phyloP scores from a whole-genome alignment of 2,329 filamentous ascomycete species.

The Talaromyces sp. region DNA sequence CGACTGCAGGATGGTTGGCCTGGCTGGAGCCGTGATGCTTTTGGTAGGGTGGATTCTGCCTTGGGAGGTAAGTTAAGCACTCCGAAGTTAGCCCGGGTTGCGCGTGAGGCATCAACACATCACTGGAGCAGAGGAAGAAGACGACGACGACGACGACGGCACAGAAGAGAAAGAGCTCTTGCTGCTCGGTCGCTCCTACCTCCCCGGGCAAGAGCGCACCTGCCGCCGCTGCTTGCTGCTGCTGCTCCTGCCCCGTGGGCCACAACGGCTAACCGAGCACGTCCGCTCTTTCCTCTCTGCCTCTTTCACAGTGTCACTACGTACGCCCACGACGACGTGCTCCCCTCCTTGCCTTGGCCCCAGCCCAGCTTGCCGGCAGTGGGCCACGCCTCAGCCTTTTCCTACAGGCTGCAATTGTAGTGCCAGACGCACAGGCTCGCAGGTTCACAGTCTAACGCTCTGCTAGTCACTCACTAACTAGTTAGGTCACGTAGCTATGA shows the following conservation, averaged over 20 bases:
- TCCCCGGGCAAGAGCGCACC: conserved; percentile 2
- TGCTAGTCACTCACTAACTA: neutral
- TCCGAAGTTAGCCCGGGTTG: too few species aligned
- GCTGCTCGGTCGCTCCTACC: neutral
- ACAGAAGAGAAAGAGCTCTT: neutral
- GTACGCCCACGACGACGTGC: neutral
- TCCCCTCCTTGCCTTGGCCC: neutral
- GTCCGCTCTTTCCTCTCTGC: neutral
- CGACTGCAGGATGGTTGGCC: neutral
- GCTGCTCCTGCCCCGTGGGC: neutral
- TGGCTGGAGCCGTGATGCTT: too few species aligned
- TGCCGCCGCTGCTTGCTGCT: neutral
- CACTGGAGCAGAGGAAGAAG: neutral
- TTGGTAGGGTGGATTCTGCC: too few species aligned
- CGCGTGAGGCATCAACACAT: too few species aligned
- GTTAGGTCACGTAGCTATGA: neutral
- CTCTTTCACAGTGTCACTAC: neutral
- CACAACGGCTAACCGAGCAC: neutral
- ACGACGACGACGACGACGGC: neutral
- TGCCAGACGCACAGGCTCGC: neutral
- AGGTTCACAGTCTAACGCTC: neutral
- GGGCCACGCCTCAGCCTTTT: neutral
- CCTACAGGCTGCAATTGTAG: neutral
- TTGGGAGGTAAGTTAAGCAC: too few species aligned
- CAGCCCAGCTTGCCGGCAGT: neutral